These are phyloP conservation scores for Hibiscus tridactylites DNA, from an alignment of 345 rosid genomes.

Conservation along the genomic window DNA sequence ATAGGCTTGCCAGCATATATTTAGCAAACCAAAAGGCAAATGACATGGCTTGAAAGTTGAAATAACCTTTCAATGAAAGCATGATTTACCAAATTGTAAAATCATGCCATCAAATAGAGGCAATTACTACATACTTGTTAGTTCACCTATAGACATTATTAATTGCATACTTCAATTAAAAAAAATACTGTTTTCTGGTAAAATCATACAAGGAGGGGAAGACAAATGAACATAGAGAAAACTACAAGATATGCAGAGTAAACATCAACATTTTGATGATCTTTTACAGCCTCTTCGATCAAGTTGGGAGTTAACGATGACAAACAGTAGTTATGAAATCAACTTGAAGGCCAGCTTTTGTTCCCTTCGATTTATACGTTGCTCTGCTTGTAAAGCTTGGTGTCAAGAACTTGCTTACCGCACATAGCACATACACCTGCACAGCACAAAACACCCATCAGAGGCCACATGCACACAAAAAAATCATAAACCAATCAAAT, in stretches of 20 bases:
- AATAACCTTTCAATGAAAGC: no score
- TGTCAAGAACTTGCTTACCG: conserved; percentile 97
- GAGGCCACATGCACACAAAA: not conserved
- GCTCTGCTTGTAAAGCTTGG: conserved; percentile 94
- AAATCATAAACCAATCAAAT: not conserved
- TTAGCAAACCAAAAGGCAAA: not conserved
- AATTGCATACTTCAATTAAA: not conserved
- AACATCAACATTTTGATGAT: not conserved
- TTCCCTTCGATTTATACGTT: conserved; percentile 39
- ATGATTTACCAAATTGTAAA: no score
- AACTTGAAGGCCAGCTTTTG: not conserved
- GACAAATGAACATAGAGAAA: not conserved
- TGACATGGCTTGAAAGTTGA: not conserved
- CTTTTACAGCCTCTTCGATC: conserved; percentile 6
- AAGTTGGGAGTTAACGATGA: not conserved
- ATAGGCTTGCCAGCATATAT: not conserved
- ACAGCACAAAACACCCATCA: conserved; percentile 1
- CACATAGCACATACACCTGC: conserved; percentile 98
- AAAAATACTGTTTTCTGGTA: not conserved
- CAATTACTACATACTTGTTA: no score
- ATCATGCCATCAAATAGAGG: no score
- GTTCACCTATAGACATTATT: no score
- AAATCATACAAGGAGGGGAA: not conserved
- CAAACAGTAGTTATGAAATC: not conserved
- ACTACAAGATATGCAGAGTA: not conserved